These are phyloP conservation scores for Plasmodium gallinaceum DNA, from an alignment of 169 alveolate species.

Conservation along the genomic window DNA sequence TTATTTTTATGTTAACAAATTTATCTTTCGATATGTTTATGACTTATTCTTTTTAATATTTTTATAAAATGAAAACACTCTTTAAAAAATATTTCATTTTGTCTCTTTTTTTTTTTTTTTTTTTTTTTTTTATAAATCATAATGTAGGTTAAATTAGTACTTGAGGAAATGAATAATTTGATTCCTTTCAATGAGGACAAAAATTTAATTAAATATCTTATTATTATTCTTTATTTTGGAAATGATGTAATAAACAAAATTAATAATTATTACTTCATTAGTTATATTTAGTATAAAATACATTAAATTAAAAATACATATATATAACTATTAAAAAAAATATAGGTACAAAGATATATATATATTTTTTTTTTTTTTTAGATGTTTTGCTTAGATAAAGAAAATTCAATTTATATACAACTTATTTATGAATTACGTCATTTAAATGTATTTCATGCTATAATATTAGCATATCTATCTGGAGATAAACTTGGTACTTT, in stretches of 20 bases:
- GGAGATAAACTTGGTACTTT: slow-evolving; percentile 65
- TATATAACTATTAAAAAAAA: not conserved
- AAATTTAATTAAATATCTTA: slow-evolving; percentile 54
- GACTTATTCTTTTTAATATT: no score
- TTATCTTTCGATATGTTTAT: no score
- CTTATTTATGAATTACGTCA: slow-evolving; percentile 45
- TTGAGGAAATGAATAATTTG: slow-evolving; percentile 65
- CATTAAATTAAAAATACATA: not conserved
- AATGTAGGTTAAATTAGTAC: slow-evolving; percentile 27
- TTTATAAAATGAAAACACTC: no score
- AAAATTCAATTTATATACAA: slow-evolving; percentile 63
- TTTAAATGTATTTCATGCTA: slow-evolving; percentile 62
- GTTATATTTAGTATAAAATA: not conserved
- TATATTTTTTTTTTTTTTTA: not conserved
- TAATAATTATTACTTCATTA: not conserved
- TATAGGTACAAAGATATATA: not conserved
- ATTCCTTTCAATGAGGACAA: slow-evolving; percentile 73
- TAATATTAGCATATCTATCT: slow-evolving; percentile 43
- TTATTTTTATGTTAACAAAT: no score
- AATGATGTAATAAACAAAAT: slow-evolving; percentile 37
- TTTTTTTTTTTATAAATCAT: no score
- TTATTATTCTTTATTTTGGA: slow-evolving; percentile 57
- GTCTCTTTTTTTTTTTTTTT: no score
- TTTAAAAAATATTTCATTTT: not conserved
- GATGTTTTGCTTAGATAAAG: slow-evolving; percentile 75